Conservation (phyloP, 106 monocot species). For the Dioscorea dumetorum region DNA sequence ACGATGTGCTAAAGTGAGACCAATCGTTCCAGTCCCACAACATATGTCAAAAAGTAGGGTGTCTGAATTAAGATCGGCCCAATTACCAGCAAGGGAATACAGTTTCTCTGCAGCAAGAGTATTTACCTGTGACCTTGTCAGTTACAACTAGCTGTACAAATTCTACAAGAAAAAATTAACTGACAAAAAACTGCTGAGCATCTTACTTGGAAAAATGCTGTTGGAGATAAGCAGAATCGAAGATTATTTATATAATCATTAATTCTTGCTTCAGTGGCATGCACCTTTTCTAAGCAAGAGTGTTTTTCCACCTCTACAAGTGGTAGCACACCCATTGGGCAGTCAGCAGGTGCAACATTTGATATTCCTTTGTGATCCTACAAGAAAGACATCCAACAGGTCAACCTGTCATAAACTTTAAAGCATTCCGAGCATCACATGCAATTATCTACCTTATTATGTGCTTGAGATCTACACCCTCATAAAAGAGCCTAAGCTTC, state of each 20-base stretch:
- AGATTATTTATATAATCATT: slow-evolving; percentile 90
- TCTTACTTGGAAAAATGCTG: slow-evolving; percentile 95
- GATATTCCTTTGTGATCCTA: slow-evolving; percentile 97
- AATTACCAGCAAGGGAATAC: slow-evolving; percentile 89
- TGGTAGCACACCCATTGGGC: slow-evolving; percentile 60
- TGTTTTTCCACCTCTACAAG: slow-evolving; percentile 25
- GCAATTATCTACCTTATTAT: neutral
- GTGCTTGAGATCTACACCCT: no score
- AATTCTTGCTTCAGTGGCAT: slow-evolving; percentile 49
- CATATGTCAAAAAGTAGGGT: slow-evolving; percentile 95
- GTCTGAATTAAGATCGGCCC: slow-evolving; percentile 64
- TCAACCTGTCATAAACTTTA: neutral
- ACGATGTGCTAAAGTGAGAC: slow-evolving; percentile 76
- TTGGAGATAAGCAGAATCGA: slow-evolving; percentile 81
- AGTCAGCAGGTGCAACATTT: slow-evolving; percentile 87
- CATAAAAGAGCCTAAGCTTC: no score
- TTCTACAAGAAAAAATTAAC: neutral
- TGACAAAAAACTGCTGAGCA: slow-evolving; percentile 6
- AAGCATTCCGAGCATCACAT: neutral
- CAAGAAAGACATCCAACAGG: neutral
- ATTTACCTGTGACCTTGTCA: slow-evolving; percentile 69
- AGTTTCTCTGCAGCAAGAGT: slow-evolving; percentile 94
- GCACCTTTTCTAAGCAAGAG: slow-evolving; percentile 9
- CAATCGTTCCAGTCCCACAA: slow-evolving; percentile 98
- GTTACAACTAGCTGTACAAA: slow-evolving; percentile 1